Conservation (phyloP, 106 monocot genomes). For the Dendrobium officinale region DNA sequence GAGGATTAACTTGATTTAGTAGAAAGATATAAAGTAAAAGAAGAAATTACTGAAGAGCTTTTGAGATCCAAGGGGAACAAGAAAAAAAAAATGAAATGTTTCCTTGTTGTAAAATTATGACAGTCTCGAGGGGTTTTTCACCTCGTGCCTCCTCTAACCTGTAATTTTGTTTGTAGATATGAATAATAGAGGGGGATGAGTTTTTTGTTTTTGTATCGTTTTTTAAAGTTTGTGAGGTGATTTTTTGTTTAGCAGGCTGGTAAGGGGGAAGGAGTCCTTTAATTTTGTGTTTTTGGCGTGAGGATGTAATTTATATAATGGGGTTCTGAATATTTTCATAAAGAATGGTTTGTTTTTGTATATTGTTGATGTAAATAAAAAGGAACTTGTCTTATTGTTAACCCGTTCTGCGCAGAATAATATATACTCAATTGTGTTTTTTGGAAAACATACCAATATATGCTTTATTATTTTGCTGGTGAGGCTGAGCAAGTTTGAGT, state of each 20-base stretch:
- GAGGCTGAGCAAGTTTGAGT: no score
- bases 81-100: background rate
- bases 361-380: no score
- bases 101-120: background rate
- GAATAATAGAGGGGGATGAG: background rate
- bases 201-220: background rate
- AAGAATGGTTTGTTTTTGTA: no score
- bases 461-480: no score
- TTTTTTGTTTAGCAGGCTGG: background rate
- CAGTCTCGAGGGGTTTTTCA: background rate
- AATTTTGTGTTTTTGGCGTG: background rate
- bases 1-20: background rate
- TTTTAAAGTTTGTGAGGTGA: background rate
- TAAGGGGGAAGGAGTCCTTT: background rate
- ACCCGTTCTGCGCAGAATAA: no score
- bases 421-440: no score
- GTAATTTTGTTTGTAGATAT: conserved; percentile 8
- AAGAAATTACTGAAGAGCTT: background rate
- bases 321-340: background rate
- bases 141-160: background rate
- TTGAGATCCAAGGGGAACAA: background rate
- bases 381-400: no score
- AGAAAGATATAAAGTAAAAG: background rate
- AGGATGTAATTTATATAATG: background rate
- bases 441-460: no score